A percentile compares a stretch with the other conserved stretches of the same genome.
Evolutionary conservation across 495 filamentous ascomycete genomes (phyloP).

Genomic region (Wilcoxina mikolae): DNA sequence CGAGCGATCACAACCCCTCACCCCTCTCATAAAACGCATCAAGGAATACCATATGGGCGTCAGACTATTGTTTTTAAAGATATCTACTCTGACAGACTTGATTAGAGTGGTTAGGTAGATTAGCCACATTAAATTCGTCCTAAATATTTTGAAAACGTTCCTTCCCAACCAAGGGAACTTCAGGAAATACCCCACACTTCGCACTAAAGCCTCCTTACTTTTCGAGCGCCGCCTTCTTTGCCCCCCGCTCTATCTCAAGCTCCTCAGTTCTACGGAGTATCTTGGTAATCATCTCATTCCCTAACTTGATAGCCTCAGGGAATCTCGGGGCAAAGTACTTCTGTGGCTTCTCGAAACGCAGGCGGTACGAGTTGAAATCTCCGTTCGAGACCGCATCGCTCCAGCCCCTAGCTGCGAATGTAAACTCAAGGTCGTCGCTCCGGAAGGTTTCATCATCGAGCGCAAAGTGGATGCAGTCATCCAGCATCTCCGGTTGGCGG

Average conservation of each 20-base stretch:
- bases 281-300: constrained; percentile 93
- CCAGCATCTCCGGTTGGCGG: constrained; percentile 64
- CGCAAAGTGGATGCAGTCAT: constrained; percentile 73
- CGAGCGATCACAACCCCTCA: no score
- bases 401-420: constrained; percentile 92
- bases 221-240: not conserved
- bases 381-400: constrained; percentile 80
- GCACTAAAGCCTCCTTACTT: constrained; percentile 7
- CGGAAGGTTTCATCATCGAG: constrained; percentile 78
- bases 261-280: constrained; percentile 35
- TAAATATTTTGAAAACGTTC: no score
- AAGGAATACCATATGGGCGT: no score
- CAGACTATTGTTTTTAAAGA: no score
- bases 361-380: constrained; percentile 76
- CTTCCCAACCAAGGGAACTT: no score
- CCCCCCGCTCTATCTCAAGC: not conserved
- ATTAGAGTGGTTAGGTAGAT: no score
- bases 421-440: constrained; percentile 88
- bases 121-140: no score
- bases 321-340: constrained; percentile 83
- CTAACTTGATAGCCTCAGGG: constrained; percentile 64
- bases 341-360: constrained; percentile 78
- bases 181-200: no score
- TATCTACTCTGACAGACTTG: no score
- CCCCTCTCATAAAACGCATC: no score